These are phyloP conservation scores for Mercurialis annua DNA, from an alignment of 345 rosid genomes.

Conservation along the genomic window DNA sequence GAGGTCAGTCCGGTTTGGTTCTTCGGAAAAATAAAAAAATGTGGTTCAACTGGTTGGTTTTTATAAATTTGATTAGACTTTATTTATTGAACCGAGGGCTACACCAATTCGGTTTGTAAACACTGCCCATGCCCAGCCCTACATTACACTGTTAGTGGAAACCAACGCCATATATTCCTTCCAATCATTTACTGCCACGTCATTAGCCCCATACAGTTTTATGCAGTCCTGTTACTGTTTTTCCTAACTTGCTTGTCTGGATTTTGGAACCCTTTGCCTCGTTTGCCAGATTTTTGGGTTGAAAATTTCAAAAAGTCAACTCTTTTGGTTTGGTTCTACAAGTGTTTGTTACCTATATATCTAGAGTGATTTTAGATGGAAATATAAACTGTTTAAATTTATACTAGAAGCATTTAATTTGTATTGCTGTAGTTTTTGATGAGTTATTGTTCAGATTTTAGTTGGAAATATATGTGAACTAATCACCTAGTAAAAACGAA, in stretches of 20 bases:
- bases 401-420: too few species aligned
- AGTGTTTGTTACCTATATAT: background rate
- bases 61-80: too few species aligned
- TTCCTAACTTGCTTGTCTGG: background rate
- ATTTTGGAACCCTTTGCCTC: background rate
- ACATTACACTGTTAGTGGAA: conserved; percentile 30
- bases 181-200: conserved; percentile 25
- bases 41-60: too few species aligned
- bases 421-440: background rate
- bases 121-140: background rate
- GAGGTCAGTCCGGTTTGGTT: too few species aligned
- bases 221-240: background rate
- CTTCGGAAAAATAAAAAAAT: too few species aligned
- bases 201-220: conserved; percentile 9
- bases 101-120: too few species aligned
- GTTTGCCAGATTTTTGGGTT: background rate
- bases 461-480: background rate
- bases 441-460: background rate
- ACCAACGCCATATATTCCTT: conserved; percentile 25
- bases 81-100: too few species aligned
- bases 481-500: conserved; percentile 2
- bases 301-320: conserved; percentile 10
- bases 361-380: too few species aligned
- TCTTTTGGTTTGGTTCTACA: background rate
- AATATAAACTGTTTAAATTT: too few species aligned